These are phyloP conservation scores for Wallacemonas sp. DNA, from an alignment of 208 protist genomes.

Conservation along the genomic window DNA sequence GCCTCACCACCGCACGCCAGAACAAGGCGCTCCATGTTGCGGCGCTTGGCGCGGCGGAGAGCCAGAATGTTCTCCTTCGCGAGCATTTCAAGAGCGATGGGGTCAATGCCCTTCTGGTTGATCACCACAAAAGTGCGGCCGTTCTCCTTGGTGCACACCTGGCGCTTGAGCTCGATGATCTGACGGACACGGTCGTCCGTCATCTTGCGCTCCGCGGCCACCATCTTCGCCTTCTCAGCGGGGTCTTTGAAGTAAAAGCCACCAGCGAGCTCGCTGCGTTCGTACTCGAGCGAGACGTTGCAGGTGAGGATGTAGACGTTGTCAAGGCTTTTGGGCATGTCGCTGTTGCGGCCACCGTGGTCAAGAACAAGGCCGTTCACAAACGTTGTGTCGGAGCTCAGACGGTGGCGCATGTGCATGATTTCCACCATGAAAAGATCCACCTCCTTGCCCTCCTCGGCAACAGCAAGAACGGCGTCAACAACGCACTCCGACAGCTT, in stretches of 20 bases:
- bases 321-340: constrained; percentile 97
- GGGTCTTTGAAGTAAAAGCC: constrained; percentile 98
- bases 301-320: constrained; percentile 99
- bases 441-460: constrained; percentile 72
- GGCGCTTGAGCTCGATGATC: constrained; percentile 99
- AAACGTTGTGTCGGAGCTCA: constrained; percentile 95
- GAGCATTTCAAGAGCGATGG: constrained; percentile 99
- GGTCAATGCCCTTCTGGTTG: constrained; percentile 99
- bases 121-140: constrained; percentile 98
- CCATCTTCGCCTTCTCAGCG: constrained; percentile 97
- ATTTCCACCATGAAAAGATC: constrained; percentile 99
- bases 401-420: constrained; percentile 99
- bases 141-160: constrained; percentile 94
- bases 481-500: constrained; percentile 95
- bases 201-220: constrained; percentile 96
- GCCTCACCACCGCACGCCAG: constrained; percentile 97
- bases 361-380: constrained; percentile 99
- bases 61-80: constrained; percentile 99
- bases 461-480: constrained; percentile 95
- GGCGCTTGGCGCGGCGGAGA: constrained; percentile 98
- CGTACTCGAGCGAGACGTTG: constrained; percentile 99
- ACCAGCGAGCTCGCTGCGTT: constrained; percentile 98
- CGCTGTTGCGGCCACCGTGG: constrained; percentile 99
- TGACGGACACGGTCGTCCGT: constrained; percentile 96
- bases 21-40: constrained; percentile 99